Evolutionary conservation across 2,329 filamentous ascomycete genomes (phyloP).

Genomic region (Davidsoniella eucalypti): DNA sequence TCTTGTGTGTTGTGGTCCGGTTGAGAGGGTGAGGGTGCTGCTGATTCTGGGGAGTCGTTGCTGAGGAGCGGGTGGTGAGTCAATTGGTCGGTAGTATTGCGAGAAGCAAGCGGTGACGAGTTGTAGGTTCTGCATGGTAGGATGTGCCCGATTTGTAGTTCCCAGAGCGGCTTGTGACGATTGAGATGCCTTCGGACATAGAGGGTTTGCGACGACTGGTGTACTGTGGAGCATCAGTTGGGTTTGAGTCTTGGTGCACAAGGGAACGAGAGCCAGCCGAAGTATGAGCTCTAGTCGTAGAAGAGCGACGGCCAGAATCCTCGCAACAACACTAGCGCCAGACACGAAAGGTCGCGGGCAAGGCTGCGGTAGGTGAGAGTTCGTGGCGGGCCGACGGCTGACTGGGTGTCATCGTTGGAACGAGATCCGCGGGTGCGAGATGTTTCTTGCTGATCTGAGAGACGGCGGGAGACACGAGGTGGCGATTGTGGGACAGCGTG

Average conservation of each 20-base stretch:
- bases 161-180: conserved; percentile 25
- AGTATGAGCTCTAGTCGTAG: conserved; percentile 5
- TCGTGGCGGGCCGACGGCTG: conserved; percentile 25
- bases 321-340: conserved; percentile 16
- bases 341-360: conserved; percentile 22
- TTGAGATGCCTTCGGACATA: conserved; percentile 29
- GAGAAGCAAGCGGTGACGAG: conserved; percentile 42
- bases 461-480: conserved; percentile 32
- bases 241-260: conserved; percentile 28
- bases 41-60: conserved; percentile 18
- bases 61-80: conserved; percentile 14
- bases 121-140: conserved; percentile 32
- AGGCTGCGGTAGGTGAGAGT: conserved; percentile 28
- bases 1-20: conserved; percentile 32
- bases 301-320: conserved; percentile 15
- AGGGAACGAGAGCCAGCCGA: conserved; percentile 31
- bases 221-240: conserved; percentile 16
- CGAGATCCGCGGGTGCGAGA: conserved; percentile 17
- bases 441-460: conserved; percentile 40
- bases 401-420: conserved; percentile 28
- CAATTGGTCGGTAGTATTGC: conserved; percentile 14
- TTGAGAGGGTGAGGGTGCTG: conserved; percentile 14
- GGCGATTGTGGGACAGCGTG: conserved; percentile 32
- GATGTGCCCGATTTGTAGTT: conserved; percentile 26
- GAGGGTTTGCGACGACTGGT: conserved; percentile 24